These are phyloP conservation scores for Paramecium primaurelia DNA, from an alignment of 73 alveolate species.

Conservation along the genomic window DNA sequence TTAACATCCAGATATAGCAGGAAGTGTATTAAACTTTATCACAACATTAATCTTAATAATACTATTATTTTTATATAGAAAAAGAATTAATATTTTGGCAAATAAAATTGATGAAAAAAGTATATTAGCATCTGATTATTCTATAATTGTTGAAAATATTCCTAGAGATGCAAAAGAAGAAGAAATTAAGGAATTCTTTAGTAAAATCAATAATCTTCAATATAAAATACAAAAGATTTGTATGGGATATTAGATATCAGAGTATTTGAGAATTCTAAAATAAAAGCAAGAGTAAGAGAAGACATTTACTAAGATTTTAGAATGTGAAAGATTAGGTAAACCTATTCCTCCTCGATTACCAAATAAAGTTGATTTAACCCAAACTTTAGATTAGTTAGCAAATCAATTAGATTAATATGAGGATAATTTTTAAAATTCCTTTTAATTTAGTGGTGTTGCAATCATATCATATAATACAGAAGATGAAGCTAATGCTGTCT, in stretches of 20 bases:
- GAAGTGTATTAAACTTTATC: conserved; percentile 10
- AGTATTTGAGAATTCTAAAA: background rate
- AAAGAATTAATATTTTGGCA: background rate
- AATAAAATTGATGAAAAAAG: conserved; percentile 23
- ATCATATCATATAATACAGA: background rate
- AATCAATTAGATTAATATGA: background rate
- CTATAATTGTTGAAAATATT: background rate
- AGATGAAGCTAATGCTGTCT: background rate
- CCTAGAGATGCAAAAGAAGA: conserved; percentile 44
- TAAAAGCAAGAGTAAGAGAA: background rate
- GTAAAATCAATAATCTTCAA: background rate
- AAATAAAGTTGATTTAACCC: background rate
- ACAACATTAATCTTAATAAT: background rate
- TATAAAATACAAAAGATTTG: background rate
- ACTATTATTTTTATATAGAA: background rate
- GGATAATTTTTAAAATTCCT: background rate
- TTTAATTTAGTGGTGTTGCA: background rate
- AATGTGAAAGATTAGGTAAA: background rate
- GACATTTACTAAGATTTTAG: background rate
- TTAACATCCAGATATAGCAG: background rate
- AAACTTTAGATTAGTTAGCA: background rate
- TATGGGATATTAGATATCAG: background rate
- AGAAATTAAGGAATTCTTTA: background rate
- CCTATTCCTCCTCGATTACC: background rate
- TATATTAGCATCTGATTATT: background rate